Conservation (phyloP, 1,139 yeast genomes). For the Insectozyma bohioensis region DNA sequence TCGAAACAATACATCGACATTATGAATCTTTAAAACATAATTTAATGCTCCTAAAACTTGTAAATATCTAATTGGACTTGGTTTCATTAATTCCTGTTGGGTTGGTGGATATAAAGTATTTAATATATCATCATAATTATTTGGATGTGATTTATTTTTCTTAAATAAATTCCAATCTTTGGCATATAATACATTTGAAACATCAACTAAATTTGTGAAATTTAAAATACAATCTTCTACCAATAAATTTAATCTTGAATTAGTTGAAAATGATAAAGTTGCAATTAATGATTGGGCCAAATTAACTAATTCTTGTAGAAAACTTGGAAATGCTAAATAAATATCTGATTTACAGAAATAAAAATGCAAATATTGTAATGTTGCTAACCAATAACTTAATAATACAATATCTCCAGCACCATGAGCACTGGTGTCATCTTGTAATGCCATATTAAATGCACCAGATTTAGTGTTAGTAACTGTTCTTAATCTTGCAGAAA, state of each 20-base stretch:
- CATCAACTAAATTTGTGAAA: constrained; percentile 66
- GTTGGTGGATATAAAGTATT: constrained; percentile 74
- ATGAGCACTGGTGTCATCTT: constrained; percentile 23
- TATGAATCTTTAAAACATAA: constrained; percentile 80
- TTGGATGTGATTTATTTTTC: constrained; percentile 40
- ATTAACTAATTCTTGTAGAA: constrained; percentile 60
- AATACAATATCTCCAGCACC: constrained; percentile 66
- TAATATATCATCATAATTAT: constrained; percentile 65
- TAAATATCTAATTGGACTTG: constrained; percentile 83
- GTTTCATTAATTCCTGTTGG: constrained; percentile 60
- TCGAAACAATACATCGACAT: constrained; percentile 71
- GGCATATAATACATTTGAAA: constrained; percentile 58
- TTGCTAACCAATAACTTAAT: constrained; percentile 73
- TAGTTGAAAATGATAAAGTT: constrained; percentile 63
- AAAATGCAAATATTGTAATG: constrained; percentile 64
- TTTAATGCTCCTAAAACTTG: constrained; percentile 88
- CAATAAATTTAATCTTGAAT: constrained; percentile 54
- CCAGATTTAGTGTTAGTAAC: constrained; percentile 62
- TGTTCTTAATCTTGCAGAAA: constrained; percentile 60
- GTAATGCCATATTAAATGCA: constrained; percentile 47
- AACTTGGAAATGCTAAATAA: constrained; percentile 51
- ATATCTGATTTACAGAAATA: constrained; percentile 59
- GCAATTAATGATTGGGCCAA: constrained; percentile 61
- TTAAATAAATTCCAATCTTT: constrained; percentile 78
- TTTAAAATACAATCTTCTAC: constrained; percentile 65